A percentile compares a stretch with the other conserved stretches of the same genome.
Conservation (phyloP, 2,329 filamentous ascomycete genomes). For the Nigrospora oryzae region DNA sequence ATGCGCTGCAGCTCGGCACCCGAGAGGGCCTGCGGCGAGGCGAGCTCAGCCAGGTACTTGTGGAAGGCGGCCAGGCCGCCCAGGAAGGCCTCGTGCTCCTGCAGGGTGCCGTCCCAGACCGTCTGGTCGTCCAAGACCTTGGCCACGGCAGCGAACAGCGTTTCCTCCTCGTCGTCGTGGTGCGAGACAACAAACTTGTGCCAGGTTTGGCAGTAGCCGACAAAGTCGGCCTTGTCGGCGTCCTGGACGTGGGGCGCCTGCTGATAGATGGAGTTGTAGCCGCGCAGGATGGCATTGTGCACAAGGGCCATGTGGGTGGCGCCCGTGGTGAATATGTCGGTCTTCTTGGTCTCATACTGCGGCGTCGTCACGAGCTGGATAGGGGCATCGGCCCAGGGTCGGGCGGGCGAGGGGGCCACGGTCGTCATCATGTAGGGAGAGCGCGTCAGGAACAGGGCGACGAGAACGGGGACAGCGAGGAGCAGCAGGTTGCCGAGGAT, state of each 20-base stretch:
- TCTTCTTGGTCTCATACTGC: slow-evolving; percentile 42
- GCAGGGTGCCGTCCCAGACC: slow-evolving; percentile 42
- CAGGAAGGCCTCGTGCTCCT: slow-evolving; percentile 47
- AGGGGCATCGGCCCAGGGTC: slow-evolving; percentile 45
- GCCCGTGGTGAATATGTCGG: slow-evolving; percentile 49
- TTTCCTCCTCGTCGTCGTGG: slow-evolving; percentile 51
- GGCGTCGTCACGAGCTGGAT: slow-evolving; percentile 46
- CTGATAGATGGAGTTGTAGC: slow-evolving; percentile 55
- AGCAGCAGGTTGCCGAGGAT: slow-evolving; percentile 15
- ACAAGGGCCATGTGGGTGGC: slow-evolving; percentile 54
- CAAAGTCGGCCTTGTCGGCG: slow-evolving; percentile 46
- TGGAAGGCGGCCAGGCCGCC: slow-evolving; percentile 41
- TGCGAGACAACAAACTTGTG: slow-evolving; percentile 51
- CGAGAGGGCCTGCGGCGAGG: slow-evolving; percentile 32
- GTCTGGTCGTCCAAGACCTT: slow-evolving; percentile 39
- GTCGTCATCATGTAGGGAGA: slow-evolving; percentile 31
- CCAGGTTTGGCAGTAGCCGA: slow-evolving; percentile 50
- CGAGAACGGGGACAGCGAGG: slow-evolving; percentile 21
- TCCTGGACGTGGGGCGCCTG: slow-evolving; percentile 45
- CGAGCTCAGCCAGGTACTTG: slow-evolving; percentile 37
- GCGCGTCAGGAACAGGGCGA: slow-evolving; percentile 25
- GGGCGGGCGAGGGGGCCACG: slow-evolving; percentile 14
- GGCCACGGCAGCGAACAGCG: slow-evolving; percentile 47
- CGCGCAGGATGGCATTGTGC: slow-evolving; percentile 55
- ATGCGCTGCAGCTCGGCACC: slow-evolving; percentile 35